Evolutionary conservation across 768 basidiomycete species (phyloP).

Genomic region (Leccinum boreale): DNA sequence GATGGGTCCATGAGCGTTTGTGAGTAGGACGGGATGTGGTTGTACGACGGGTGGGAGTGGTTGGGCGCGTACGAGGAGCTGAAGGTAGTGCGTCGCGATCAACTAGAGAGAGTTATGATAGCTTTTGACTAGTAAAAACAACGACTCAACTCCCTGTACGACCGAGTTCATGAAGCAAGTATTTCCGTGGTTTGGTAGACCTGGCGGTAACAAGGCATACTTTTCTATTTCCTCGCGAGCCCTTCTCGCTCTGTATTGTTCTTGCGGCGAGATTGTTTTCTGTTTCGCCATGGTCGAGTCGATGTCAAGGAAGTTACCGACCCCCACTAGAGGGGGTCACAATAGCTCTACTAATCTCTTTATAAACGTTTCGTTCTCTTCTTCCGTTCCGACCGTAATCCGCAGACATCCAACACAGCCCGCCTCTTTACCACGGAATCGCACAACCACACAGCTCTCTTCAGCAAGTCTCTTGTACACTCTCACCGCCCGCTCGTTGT

Average conservation of each 20-base stretch:
- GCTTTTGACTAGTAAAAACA: not conserved
- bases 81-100: slow-evolving; percentile 61
- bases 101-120: slow-evolving; percentile 38
- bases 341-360: slow-evolving; percentile 48
- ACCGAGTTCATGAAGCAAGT: slow-evolving; percentile 98
- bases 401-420: slow-evolving; percentile 88
- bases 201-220: slow-evolving; percentile 63
- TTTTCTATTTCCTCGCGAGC: slow-evolving; percentile 62
- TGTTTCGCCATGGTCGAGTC: slow-evolving; percentile 43
- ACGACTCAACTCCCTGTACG: slow-evolving; percentile 67
- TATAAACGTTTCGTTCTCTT: slow-evolving; percentile 68
- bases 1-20: slow-evolving; percentile 59
- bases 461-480: slow-evolving; percentile 86
- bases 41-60: slow-evolving; percentile 45
- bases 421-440: slow-evolving; percentile 81
- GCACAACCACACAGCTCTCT: slow-evolving; percentile 80
- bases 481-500: slow-evolving; percentile 56
- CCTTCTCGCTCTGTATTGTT: slow-evolving; percentile 55
- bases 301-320: not conserved
- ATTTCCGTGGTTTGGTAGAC: slow-evolving; percentile 77
- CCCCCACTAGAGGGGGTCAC: slow-evolving; percentile 17
- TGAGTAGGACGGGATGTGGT: slow-evolving; percentile 50
- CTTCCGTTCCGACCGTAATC: slow-evolving; percentile 83
- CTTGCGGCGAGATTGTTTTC: slow-evolving; percentile 59
- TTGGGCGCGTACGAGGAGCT: slow-evolving; percentile 54